These are phyloP conservation scores for Apiotrichum laibachii DNA, from an alignment of 1,284 basidiomycete species.

Conservation along the genomic window DNA sequence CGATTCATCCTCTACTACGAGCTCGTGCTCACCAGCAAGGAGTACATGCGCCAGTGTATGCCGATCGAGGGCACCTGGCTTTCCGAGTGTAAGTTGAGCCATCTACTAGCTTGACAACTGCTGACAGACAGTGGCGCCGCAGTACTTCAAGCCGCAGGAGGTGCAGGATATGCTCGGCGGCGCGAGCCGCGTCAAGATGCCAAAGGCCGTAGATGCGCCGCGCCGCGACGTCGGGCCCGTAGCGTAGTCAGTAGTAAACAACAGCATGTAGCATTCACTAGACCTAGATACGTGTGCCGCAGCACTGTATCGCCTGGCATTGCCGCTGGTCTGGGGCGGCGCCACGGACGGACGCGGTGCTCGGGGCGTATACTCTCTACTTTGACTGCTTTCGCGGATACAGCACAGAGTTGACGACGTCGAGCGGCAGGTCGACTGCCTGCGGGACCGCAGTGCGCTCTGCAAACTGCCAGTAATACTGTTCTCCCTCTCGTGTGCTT, in stretches of 20 bases:
- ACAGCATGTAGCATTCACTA: neutral
- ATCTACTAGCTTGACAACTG: neutral
- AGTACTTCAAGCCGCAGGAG: conserved; percentile 87
- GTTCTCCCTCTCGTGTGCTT: neutral
- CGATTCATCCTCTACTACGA: conserved; percentile 92
- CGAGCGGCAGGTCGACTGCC: conserved; percentile 76
- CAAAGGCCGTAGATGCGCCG: conserved; percentile 55
- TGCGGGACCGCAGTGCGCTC: conserved; percentile 59
- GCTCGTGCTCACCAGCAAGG: conserved; percentile 58
- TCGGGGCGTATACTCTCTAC: no score
- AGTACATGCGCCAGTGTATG: conserved; percentile 81
- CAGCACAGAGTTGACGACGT: conserved; percentile 69
- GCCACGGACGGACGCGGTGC: no score
- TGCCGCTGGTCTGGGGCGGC: no score
- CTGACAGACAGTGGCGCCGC: conserved; percentile 69
- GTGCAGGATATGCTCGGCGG: conserved; percentile 76
- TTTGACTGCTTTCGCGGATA: conserved; percentile 47
- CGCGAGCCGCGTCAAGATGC: conserved; percentile 78
- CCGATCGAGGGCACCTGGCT: conserved; percentile 94
- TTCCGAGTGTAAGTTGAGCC: conserved; percentile 68
- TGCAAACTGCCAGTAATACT: conserved; percentile 34
- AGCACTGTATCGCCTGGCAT: neutral
- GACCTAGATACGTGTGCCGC: neutral
- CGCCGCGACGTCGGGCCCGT: conserved; percentile 1
- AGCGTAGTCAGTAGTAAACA: neutral